Evolutionary conservation across 202 grass and related monocot genomes (phyloP), one percentile per base, ranked within the genome.

Genomic region (Cymbopogon flexuosus): DNA sequence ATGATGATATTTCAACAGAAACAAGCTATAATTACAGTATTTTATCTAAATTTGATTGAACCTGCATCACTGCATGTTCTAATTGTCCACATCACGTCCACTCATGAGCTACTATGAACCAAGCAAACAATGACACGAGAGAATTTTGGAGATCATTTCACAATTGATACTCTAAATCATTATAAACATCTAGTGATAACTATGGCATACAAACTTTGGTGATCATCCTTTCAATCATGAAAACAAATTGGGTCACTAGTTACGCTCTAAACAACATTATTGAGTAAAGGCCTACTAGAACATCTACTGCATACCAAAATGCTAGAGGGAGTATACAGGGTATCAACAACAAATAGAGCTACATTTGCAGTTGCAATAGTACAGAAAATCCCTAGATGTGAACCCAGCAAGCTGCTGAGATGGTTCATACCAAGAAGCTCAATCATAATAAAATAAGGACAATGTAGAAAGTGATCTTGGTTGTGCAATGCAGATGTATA

Each of bases 111-210:
- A 58, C 8, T 23, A 70, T 46, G 23, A 65, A 70, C 10, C 24
- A 84, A 80, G 43, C 14, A 80, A 36, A 65, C 10, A 74, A 64
- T 84, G 76, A 6, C n/a, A 16, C 12, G 51, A 8, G 12, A 68
- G 11, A 51, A 62, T 43, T 54, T 30, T 74, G 22, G 54, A 73
- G 42, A 88, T 7, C 13, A 63, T 57, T 70, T 7, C 35, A 10
- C 51, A 76, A 42, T 36, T 71, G 56, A 56, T 12, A 63, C 12
- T 1, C 29, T 39, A 47, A 57, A 66, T 5, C 58, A 21, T 18
- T 76, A 76, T 76, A 76, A 70, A 70, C 10, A 79, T 79, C 33
- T 11, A 64, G 4, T 41, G 63, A 11, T 23, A 39, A 61, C 21
- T 16, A 68, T 18, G 68, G 1, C 43, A 76, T 84, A 18, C 49